phyloP scores from a whole-genome alignment of 805 yeast genomes.

The Osmozyma mogii region DNA sequence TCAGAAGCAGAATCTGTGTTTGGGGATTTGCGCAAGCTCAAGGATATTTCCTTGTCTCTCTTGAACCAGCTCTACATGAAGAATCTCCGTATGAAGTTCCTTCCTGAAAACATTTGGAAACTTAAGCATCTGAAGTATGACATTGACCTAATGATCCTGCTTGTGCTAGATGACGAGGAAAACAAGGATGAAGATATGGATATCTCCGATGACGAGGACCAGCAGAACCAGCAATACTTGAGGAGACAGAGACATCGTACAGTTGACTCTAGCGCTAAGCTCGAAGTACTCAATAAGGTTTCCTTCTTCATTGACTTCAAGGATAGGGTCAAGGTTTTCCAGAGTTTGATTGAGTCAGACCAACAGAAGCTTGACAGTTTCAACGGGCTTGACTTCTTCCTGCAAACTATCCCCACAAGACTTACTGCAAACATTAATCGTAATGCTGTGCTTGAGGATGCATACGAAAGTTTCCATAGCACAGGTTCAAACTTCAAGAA shows the following conservation, averaged over 20 bases:
- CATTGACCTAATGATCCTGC: conserved; percentile 26
- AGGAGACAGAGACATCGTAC: not conserved
- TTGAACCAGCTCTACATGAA: conserved; percentile 59
- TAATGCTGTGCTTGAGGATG: conserved; percentile 66
- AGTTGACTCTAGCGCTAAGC: conserved; percentile 14
- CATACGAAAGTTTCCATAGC: conserved; percentile 49
- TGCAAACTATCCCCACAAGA: conserved; percentile 11
- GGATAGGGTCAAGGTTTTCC: conserved; percentile 67
- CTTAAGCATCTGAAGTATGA: conserved; percentile 23
- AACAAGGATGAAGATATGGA: conserved; percentile 12
- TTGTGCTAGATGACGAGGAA: conserved; percentile 39
- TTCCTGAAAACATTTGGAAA: conserved; percentile 49
- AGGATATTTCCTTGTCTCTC: conserved; percentile 38
- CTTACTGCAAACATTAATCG: conserved; percentile 55
- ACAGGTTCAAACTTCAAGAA: conserved; percentile 50
- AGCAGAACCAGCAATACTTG: not conserved
- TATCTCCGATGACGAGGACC: conserved; percentile 6
- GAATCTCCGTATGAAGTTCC: conserved; percentile 51
- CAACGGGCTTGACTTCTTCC: conserved; percentile 10
- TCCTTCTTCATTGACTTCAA: conserved; percentile 80
- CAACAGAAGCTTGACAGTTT: conserved; percentile 17
- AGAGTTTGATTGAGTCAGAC: conserved; percentile 52
- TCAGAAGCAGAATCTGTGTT: conserved; percentile 4
- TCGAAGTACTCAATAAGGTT: conserved; percentile 48
- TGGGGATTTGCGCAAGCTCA: conserved; percentile 8